Percentiles rank a stretch among this genome's conserved stretches.
Evolutionary conservation across 2,329 filamentous ascomycete species (phyloP).

Genomic region (Talaromyces atroroseus): DNA sequence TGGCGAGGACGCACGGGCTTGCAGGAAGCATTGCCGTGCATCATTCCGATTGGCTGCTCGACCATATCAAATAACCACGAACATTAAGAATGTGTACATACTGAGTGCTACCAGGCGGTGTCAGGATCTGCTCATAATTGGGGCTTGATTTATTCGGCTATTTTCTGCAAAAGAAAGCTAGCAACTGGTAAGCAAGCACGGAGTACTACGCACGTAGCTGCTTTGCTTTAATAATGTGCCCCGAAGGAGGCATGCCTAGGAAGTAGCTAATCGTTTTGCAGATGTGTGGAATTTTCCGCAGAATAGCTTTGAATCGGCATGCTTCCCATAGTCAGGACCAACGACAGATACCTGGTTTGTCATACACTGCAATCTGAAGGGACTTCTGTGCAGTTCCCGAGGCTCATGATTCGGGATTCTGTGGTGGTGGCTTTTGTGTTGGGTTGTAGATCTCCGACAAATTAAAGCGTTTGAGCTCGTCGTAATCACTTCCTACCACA

Average conservation of each 20-base stretch:
- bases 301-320: background rate
- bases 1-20: constrained; percentile 24
- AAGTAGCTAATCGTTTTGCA: background rate
- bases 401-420: background rate
- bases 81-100: background rate
- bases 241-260: no score
- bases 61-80: background rate
- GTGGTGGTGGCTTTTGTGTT: constrained; percentile 25
- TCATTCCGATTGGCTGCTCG: constrained; percentile 8
- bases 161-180: background rate
- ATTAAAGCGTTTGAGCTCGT: constrained; percentile 58
- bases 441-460: constrained; percentile 56
- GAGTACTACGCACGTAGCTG: no score
- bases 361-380: background rate
- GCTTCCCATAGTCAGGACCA: background rate
- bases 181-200: background rate
- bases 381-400: background rate
- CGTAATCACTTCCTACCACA: constrained; percentile 55
- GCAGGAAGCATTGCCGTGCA: background rate
- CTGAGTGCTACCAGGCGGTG: background rate
- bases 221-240: no score
- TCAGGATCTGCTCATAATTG: background rate
- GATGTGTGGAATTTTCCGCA: background rate
- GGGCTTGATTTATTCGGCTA: background rate
- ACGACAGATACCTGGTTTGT: background rate